Evolutionary conservation across 768 basidiomycete species (phyloP), one percentile per base, ranked within the genome.

Genomic region (Termitomyces sp.): DNA sequence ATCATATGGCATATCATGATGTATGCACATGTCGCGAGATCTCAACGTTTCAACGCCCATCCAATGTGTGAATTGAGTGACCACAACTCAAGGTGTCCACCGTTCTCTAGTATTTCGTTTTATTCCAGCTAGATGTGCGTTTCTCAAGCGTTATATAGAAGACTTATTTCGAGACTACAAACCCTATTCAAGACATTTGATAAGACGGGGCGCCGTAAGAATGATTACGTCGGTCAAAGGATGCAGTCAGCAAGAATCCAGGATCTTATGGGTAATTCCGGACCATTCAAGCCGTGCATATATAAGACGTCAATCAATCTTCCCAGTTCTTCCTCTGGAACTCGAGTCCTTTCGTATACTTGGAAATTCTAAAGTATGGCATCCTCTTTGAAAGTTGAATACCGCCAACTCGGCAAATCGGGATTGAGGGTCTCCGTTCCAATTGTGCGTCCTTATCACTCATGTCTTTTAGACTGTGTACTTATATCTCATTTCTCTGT

Each of bases 301-400:
- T 39, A 39, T 54, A 54, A 54, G 35, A 28, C 38, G 16, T 38
- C n/a, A 7, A 6, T 20, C 18, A n/a, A 18, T 35, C 9, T 4
- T 11, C 4, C 11, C 13, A 33, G 15, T 16, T 8, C 7, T 20
- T 35, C 24, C 44, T 6, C 22, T 50, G 16, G 2, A 54, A 15
- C 16, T n/a, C n/a, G n/a, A n/a, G n/a, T n/a, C n/a, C n/a, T n/a
- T n/a, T 32, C 16, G 16, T 28, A 32, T 18, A 49, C 48, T 49
- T n/a, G n/a, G 48, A 49, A 32, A 50, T 18, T 16, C 28, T 33
- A 4, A 40, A 53, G 15, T 15, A 59, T 52, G 32, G 7, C 52
- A 33, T 44, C n/a, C n/a, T 82, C 63, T 35, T 7, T 42, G 40
- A 64, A 65, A 40, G 40, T 62, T 24, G 56, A 62, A 62, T 65